Conservation (phyloP, 345 rosid genomes). For the Brassica carinata region DNA sequence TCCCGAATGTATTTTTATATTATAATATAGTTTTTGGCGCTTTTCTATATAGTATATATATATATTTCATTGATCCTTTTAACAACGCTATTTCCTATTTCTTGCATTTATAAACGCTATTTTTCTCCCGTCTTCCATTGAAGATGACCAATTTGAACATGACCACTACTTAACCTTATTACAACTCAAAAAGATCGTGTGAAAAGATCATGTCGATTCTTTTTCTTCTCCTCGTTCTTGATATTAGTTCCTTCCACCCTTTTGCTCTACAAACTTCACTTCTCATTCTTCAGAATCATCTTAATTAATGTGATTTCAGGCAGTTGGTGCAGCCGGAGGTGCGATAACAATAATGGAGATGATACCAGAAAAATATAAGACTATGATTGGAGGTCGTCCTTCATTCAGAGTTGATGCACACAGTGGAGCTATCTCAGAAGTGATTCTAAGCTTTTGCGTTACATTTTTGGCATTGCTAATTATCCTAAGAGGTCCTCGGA, state of each 20-base stretch:
- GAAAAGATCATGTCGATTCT: background rate
- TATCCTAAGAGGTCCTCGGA: conserved; percentile 73
- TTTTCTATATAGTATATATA: background rate
- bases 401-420: conserved; percentile 70
- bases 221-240: background rate
- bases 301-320: conserved; percentile 43
- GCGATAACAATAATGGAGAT: conserved; percentile 75
- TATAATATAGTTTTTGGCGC: background rate
- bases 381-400: conserved; percentile 71
- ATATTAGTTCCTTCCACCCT: background rate
- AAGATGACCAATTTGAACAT: background rate
- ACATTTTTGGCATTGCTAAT: conserved; percentile 70
- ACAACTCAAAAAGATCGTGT: background rate
- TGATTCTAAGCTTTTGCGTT: conserved; percentile 73
- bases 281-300: background rate
- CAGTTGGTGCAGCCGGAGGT: conserved; percentile 93
- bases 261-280: background rate
- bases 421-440: conserved; percentile 88
- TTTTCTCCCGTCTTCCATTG: background rate
- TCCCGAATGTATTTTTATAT: background rate
- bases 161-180: background rate
- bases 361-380: conserved; percentile 68
- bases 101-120: background rate
- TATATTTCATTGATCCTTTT: background rate
- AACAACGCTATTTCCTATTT: background rate